Conservation (phyloP, 75 land plant species). For the Chamaecyparis obtusa region DNA sequence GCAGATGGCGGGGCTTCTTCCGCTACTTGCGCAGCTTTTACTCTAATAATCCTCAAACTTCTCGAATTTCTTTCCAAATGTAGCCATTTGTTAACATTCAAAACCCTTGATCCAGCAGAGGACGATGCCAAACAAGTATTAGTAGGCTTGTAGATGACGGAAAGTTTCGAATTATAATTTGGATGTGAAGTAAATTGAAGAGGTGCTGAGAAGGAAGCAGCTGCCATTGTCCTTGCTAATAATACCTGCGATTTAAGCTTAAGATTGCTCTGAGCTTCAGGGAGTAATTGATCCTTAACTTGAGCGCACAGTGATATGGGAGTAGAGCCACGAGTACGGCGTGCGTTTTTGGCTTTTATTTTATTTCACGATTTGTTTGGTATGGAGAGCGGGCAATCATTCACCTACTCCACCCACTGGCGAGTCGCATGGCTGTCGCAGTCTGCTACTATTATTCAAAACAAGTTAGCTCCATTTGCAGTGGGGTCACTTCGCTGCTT, state of each 20-base stretch:
- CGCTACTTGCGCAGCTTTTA: conserved; percentile 45
- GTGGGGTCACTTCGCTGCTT: too few species aligned
- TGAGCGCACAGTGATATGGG: neutral
- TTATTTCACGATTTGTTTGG: neutral
- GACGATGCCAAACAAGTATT: neutral
- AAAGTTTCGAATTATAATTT: neutral
- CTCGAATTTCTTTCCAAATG: neutral
- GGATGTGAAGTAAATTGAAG: neutral
- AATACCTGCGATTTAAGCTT: neutral
- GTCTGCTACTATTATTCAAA: too few species aligned
- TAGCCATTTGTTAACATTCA: neutral
- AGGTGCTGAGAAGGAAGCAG: neutral
- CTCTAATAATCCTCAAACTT: conserved; percentile 2
- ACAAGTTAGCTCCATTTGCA: too few species aligned
- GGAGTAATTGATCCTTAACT: neutral
- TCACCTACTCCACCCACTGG: neutral
- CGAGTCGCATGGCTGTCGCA: too few species aligned
- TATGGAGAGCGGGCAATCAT: neutral
- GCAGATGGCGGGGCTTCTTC: conserved; percentile 25
- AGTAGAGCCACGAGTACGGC: neutral
- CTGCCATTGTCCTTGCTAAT: neutral
- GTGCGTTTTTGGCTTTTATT: neutral
- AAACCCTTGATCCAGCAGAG: neutral
- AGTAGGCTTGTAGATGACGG: conserved; percentile 8
- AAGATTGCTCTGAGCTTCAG: neutral